Conservation (phyloP, 306 rosid genomes). For the Fragaria nilgerrensis region DNA sequence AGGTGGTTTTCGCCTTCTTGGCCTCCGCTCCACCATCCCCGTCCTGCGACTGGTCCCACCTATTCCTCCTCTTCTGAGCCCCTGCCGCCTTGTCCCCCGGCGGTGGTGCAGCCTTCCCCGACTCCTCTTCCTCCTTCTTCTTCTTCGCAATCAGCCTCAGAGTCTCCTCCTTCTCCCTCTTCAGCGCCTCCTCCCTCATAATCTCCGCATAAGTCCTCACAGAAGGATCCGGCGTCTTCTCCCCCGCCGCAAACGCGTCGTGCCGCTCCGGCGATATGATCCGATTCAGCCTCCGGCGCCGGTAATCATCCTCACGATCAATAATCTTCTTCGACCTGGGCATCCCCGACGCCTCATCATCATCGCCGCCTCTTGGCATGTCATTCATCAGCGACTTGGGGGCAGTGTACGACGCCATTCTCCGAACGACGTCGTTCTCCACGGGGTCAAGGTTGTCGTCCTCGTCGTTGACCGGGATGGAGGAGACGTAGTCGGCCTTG, state of each 20-base stretch:
- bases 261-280: slow-evolving; percentile 65
- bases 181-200: slow-evolving; percentile 65
- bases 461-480: slow-evolving; percentile 65
- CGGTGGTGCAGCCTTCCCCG: slow-evolving; percentile 30
- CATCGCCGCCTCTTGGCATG: slow-evolving; percentile 47
- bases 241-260: slow-evolving; percentile 64
- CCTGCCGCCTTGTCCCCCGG: background rate
- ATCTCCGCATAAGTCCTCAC: slow-evolving; percentile 64
- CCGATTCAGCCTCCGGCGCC: slow-evolving; percentile 53
- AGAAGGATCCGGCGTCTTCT: slow-evolving; percentile 64
- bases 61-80: slow-evolving; percentile 59
- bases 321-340: slow-evolving; percentile 52
- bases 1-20: slow-evolving; percentile 21
- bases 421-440: slow-evolving; percentile 54
- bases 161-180: slow-evolving; percentile 69
- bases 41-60: slow-evolving; percentile 77
- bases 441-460: slow-evolving; percentile 46
- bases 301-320: slow-evolving; percentile 65
- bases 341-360: slow-evolving; percentile 45
- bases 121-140: slow-evolving; percentile 66
- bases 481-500: slow-evolving; percentile 46
- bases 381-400: slow-evolving; percentile 61
- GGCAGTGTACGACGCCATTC: slow-evolving; percentile 57
- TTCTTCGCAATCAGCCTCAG: slow-evolving; percentile 48
- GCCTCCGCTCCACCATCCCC: slow-evolving; percentile 42